Evolutionary conservation across 225 moss, liverwort and hornwort species (phyloP), one percentile per base, ranked within the genome.

Genomic region (Climacium dendroides): DNA sequence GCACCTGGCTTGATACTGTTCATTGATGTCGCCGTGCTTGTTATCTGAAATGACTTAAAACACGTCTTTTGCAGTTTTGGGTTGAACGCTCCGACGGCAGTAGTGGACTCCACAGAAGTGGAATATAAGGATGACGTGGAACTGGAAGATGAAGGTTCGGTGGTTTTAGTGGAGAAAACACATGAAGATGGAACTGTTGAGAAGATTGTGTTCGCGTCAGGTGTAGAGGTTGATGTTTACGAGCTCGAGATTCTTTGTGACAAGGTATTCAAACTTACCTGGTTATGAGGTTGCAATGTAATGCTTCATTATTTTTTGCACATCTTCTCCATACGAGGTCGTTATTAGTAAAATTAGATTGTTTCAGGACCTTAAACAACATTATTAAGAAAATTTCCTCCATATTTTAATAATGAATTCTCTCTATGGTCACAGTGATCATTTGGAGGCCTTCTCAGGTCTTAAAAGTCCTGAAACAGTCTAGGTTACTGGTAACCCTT

Each of bases 201-300:
- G 89, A 99, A 94, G 88, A 97, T 99, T 75, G 91, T 99, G 66
- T 99, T 99, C 85, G 95, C 91, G 54, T 94, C 96, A 35, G 99
- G 99, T 86, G 95, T 92, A 74, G 97, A 99, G 91, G 95, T 99
- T 75, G 99, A 99, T 94, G 97, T 97, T 9, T 97, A 93, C 86
- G 99, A 99, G 89, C 97, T 99, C 76, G 99, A 99, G 88, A 90
- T 97, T 88, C 89, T 99, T 60, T 99, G 99, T 87, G 94, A 93
- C 86, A 99, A 99, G 97, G 98, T 98, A 82, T 73, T 81, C 35
- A 43, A 61, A 30, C 30, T 76, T 48, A 41, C 64, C 28, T 78
- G 60, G 52, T 60, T 54, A 19, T 69, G 22, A 14, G 54, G 39
- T 69, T 83, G 69, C 39, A 53, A 19, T 70, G 41, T 15, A 50